Evolutionary conservation across 108 stramenopile genomes (phyloP).

Genomic region (Conticribra guillardii): DNA sequence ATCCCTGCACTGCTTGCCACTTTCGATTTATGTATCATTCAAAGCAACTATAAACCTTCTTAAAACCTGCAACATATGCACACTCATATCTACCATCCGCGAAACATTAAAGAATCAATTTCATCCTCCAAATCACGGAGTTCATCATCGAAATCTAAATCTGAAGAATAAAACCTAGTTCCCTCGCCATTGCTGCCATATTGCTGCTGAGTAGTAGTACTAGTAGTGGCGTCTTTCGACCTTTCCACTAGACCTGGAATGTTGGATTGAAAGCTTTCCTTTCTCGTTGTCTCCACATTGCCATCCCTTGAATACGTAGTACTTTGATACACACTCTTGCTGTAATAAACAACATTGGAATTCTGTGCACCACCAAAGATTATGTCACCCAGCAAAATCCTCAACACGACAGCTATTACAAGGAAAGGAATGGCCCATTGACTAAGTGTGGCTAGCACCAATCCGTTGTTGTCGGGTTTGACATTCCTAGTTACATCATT

Average conservation of each 20-base stretch:
- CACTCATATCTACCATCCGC: constrained; percentile 16
- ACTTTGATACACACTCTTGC: constrained; percentile 50
- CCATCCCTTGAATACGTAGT: constrained; percentile 47
- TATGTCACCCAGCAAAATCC: constrained; percentile 27
- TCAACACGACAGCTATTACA: constrained; percentile 7
- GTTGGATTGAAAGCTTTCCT: constrained; percentile 51
- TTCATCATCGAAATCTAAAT: constrained; percentile 15
- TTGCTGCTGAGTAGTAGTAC: too few species aligned
- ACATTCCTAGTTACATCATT: not conserved
- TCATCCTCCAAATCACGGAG: constrained; percentile 17
- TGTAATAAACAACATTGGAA: constrained; percentile 45
- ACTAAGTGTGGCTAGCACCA: constrained; percentile 13
- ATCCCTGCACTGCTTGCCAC: too few species aligned
- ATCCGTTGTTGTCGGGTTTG: not conserved
- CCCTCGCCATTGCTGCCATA: not conserved
- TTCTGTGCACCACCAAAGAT: constrained; percentile 23
- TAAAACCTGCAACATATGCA: too few species aligned
- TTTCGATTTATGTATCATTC: too few species aligned
- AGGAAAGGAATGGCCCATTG: constrained; percentile 24
- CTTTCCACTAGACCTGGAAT: constrained; percentile 42
- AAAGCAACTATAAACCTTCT: too few species aligned
- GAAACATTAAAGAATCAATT: constrained; percentile 5
- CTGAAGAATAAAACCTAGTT: not conserved
- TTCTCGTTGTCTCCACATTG: constrained; percentile 45
- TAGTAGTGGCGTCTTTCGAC: constrained; percentile 2